Conservation (phyloP, 2,329 filamentous ascomycete genomes). For the Trematosphaeria pertusa region DNA sequence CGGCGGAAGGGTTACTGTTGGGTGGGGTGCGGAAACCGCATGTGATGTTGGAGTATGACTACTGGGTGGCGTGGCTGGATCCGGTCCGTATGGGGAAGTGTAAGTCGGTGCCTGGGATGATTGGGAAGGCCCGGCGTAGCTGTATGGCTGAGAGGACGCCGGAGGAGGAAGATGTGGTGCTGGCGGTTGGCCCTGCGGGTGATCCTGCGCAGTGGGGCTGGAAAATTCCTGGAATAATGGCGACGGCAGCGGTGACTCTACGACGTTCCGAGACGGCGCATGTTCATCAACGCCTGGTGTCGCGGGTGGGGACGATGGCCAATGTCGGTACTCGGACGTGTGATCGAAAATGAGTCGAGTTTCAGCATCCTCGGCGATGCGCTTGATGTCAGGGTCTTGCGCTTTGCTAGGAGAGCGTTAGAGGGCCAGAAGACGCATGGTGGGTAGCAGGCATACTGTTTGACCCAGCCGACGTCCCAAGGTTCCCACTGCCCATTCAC, state of each 20-base stretch:
- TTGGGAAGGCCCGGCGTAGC: neutral
- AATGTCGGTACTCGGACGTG: conserved; percentile 24
- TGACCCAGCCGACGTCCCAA: conserved; percentile 41
- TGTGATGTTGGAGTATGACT: neutral
- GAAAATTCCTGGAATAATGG: neutral
- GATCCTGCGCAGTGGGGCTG: neutral
- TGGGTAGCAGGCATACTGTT: conserved; percentile 25
- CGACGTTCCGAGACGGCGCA: conserved; percentile 7
- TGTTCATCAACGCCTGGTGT: conserved; percentile 2
- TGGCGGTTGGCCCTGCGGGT: neutral
- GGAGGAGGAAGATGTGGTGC: neutral
- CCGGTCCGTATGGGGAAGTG: conserved; percentile 19
- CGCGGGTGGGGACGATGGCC: conserved; percentile 27
- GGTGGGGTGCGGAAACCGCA: neutral
- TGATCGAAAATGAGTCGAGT: conserved; percentile 22
- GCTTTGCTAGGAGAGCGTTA: conserved; percentile 29
- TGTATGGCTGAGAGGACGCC: neutral
- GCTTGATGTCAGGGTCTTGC: conserved; percentile 36
- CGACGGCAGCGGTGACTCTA: conserved; percentile 2
- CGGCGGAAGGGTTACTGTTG: neutral
- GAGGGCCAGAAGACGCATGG: neutral
- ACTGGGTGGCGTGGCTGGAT: neutral
- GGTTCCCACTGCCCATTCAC: conserved; percentile 39
- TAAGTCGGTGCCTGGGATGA: conserved; percentile 4
- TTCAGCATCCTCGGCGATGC: conserved; percentile 38